Evolutionary conservation across 1,284 basidiomycete genomes (phyloP).

Genomic region (Tilletia horrida): DNA sequence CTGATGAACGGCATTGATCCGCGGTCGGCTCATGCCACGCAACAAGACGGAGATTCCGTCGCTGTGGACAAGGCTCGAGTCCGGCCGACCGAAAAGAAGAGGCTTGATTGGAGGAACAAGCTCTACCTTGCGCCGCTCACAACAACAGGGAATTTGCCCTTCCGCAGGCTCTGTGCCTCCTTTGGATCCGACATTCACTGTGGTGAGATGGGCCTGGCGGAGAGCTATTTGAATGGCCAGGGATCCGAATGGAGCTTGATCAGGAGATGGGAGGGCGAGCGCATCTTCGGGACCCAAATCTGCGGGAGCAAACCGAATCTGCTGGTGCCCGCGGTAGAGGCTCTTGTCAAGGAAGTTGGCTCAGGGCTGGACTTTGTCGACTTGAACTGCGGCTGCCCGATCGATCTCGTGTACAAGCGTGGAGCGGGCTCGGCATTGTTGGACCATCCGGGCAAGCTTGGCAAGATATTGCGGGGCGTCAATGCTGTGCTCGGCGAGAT

Average conservation of each 20-base stretch:
- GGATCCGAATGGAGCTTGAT: conserved; percentile 51
- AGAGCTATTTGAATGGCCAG: conserved; percentile 44
- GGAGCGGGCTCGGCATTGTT: conserved; percentile 88
- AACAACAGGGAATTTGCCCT: conserved; percentile 92
- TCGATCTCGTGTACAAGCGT: conserved; percentile 87
- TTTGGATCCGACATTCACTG: conserved; percentile 92
- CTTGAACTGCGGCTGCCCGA: conserved; percentile 93
- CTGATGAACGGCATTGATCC: conserved; percentile 25
- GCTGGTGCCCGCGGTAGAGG: conserved; percentile 79
- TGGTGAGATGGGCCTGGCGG: conserved; percentile 70
- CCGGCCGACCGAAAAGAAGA: conserved; percentile 77
- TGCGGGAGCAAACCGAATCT: conserved; percentile 60
- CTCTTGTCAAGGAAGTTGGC: conserved; percentile 66
- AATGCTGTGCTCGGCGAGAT: conserved; percentile 83
- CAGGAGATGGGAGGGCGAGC: conserved; percentile 71
- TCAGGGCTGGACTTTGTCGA: conserved; percentile 80
- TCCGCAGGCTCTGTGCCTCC: conserved; percentile 79
- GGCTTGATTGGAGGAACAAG: conserved; percentile 76
- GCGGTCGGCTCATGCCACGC: conserved; percentile 14
- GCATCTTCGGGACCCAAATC: conserved; percentile 82
- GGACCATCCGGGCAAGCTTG: conserved; percentile 75
- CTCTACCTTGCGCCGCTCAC: conserved; percentile 92
- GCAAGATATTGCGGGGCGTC: conserved; percentile 87
- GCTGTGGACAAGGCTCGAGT: conserved; percentile 60
- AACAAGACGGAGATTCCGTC: conserved; percentile 25